phyloP scores from a whole-genome alignment of 1,284 basidiomycete genomes.

The Ceratobasidium sp. region DNA sequence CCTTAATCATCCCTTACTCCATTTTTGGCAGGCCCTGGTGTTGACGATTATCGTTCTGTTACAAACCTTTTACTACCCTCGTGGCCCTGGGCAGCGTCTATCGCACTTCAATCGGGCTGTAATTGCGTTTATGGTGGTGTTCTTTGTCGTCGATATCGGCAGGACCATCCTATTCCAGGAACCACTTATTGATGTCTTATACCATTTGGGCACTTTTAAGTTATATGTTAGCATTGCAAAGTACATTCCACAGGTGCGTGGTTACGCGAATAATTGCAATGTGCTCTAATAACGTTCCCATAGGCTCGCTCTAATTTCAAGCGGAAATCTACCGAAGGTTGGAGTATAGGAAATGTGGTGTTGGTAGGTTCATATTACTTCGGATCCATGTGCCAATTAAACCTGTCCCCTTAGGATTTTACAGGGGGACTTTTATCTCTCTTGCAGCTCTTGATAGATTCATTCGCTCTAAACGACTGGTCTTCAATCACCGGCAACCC shows the following conservation, averaged over 20 bases:
- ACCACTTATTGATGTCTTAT: conserved; percentile 51
- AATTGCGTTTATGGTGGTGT: conserved; percentile 47
- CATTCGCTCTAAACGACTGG: conserved; percentile 49
- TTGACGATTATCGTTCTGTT: conserved; percentile 46
- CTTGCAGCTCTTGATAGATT: conserved; percentile 51
- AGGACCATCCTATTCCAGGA: conserved; percentile 39
- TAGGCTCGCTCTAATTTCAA: conserved; percentile 56
- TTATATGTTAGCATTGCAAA: conserved; percentile 58
- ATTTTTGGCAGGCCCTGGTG: conserved; percentile 46
- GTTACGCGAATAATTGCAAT: conserved; percentile 18
- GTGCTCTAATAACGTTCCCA: conserved; percentile 37
- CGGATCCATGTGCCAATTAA: not conserved
- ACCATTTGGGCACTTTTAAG: conserved; percentile 57
- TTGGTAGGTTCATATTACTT: conserved; percentile 48
- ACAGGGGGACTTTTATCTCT: conserved; percentile 56
- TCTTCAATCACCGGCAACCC: conserved; percentile 51
- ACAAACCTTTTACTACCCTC: conserved; percentile 51
- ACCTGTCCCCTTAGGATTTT: conserved; percentile 51
- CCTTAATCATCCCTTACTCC: not conserved
- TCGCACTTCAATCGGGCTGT: conserved; percentile 50
- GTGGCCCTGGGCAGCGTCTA: conserved; percentile 49
- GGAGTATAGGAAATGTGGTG: conserved; percentile 58
- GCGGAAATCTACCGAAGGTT: conserved; percentile 57
- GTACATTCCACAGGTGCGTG: conserved; percentile 55
- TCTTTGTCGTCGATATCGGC: conserved; percentile 47